Percentiles rank a stretch among this genome's conserved stretches.
Conservation (phyloP, 1,284 basidiomycete genomes). For the Ustilago xerochloae region DNA sequence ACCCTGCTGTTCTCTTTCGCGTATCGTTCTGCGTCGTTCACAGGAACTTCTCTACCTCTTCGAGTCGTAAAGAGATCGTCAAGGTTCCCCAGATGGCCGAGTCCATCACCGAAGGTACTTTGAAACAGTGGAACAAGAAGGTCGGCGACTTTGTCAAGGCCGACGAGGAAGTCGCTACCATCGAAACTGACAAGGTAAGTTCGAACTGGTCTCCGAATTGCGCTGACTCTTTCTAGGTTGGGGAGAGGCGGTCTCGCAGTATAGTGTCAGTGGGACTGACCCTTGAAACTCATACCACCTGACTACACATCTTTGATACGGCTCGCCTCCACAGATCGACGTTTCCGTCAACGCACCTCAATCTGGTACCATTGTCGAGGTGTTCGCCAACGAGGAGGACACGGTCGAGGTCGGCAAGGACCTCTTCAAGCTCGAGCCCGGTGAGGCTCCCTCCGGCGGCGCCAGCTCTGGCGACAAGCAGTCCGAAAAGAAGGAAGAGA, state of each 20-base stretch:
- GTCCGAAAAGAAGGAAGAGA: constrained; percentile 67
- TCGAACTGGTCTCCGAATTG: too few relatives aligned
- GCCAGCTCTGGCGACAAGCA: constrained; percentile 67
- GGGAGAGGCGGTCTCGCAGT: too few relatives aligned
- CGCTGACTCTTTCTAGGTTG: too few relatives aligned
- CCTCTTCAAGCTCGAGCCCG: constrained; percentile 88
- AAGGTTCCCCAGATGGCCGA: constrained; percentile 99
- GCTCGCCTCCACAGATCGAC: too few relatives aligned
- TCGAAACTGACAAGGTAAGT: constrained; percentile 96
- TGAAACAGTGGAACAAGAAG: constrained; percentile 95
- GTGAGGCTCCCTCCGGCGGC: constrained; percentile 74
- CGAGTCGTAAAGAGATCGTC: constrained; percentile 75
- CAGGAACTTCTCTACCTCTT: constrained; percentile 49
- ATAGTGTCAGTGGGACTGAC: too few relatives aligned
- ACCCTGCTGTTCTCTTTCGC: background rate
- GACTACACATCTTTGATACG: too few relatives aligned
- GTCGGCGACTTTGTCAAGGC: constrained; percentile 88
- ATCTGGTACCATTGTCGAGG: constrained; percentile 87
- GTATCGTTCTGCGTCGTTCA: background rate
- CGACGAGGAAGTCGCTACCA: constrained; percentile 96
- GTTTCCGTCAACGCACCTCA: constrained; percentile 94
- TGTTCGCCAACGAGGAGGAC: constrained; percentile 89
- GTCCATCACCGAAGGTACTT: constrained; percentile 96
- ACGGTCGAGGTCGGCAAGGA: constrained; percentile 96
- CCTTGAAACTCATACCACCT: too few relatives aligned